These are phyloP conservation scores for Penicillium arizonense DNA, from an alignment of 495 filamentous ascomycete genomes.

Conservation along the genomic window DNA sequence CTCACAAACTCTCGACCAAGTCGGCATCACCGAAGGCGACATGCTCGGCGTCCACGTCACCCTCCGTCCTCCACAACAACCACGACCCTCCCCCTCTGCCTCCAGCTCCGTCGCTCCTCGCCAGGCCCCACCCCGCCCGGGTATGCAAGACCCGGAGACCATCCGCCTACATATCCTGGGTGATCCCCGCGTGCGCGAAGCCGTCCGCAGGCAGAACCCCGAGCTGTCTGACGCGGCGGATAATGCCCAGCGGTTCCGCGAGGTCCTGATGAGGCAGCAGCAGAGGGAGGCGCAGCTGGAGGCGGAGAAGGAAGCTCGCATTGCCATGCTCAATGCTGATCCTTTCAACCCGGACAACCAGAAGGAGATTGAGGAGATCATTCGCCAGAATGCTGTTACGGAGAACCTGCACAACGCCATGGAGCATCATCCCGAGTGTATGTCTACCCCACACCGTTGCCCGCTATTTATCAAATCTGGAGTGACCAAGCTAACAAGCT, in stretches of 20 bases:
- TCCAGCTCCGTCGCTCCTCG: slow-evolving; percentile 33
- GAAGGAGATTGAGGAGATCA: slow-evolving; percentile 92
- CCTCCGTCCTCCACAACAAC: slow-evolving; percentile 14
- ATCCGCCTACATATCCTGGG: slow-evolving; percentile 80
- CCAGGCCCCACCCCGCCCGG: slow-evolving; percentile 38
- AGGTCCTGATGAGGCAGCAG: slow-evolving; percentile 62
- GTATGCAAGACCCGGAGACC: slow-evolving; percentile 70
- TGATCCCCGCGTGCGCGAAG: slow-evolving; percentile 66
- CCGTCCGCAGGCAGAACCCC: slow-evolving; percentile 67
- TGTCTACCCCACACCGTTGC: slow-evolving; percentile 12
- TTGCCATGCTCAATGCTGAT: slow-evolving; percentile 79
- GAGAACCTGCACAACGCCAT: slow-evolving; percentile 94
- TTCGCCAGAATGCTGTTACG: slow-evolving; percentile 86
- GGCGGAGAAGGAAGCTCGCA: slow-evolving; percentile 73
- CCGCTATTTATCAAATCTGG: not conserved
- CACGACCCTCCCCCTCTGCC: slow-evolving; percentile 9
- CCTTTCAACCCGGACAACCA: slow-evolving; percentile 91
- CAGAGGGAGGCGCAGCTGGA: slow-evolving; percentile 67
- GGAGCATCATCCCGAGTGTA: slow-evolving; percentile 96
- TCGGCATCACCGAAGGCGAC: slow-evolving; percentile 84
- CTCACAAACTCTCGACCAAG: slow-evolving; percentile 72
- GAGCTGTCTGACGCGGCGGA: slow-evolving; percentile 76
- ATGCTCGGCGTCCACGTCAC: slow-evolving; percentile 85
- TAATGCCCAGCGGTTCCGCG: slow-evolving; percentile 70
- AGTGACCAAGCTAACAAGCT: slow-evolving; percentile 15